Evolutionary conservation across 1,139 yeast species (phyloP), one percentile per base, ranked within the genome.

Genomic region (Kodamaea arcana): DNA sequence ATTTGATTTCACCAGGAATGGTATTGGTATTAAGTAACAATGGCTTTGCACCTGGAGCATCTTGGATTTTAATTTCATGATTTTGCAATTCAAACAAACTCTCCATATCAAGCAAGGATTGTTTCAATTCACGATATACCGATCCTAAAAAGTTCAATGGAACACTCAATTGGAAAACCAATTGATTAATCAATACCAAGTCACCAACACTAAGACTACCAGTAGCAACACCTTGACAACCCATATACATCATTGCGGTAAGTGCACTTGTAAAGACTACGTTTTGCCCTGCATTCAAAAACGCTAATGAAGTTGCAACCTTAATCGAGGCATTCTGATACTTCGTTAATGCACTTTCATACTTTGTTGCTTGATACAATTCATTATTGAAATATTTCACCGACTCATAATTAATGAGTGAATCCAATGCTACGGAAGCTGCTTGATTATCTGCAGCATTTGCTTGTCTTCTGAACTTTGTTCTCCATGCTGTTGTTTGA

Each of bases 241-340:
- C 97, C 95, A 92, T 82, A 57, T 85, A 92, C 98, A 92, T 94
- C 94, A 94, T 92, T 2, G 83, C 88, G 1, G 98, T 92, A 46
- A 94, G 67, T 1, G 98, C 97, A 26, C 85, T 62, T 0, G 97
- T 85, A 60, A 94, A 92, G 21, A 92, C 92, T 36, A 88, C 55
- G 56, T 86, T 90, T 60, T 92, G 99, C 4, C 98, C 98, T 0
- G 95, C 74, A 50, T 92, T 92, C 44, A 92, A 69, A 52, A 76
- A 88, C 14, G 97, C 95, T 44, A 92, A 68, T 1, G 97, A 90
- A 2, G 95, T 88, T 4, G 96, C 95, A 16, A 90, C 92, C 52
- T 86, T 85, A 47, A 88, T 83, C 24, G 86, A 80, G 1, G 95
- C 83, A 48, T 81, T 77, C 53, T 86, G 94, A 55, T 90, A 90